phyloP scores from a whole-genome alignment of 139 green algal species.

The Picochlorum sp. region DNA sequence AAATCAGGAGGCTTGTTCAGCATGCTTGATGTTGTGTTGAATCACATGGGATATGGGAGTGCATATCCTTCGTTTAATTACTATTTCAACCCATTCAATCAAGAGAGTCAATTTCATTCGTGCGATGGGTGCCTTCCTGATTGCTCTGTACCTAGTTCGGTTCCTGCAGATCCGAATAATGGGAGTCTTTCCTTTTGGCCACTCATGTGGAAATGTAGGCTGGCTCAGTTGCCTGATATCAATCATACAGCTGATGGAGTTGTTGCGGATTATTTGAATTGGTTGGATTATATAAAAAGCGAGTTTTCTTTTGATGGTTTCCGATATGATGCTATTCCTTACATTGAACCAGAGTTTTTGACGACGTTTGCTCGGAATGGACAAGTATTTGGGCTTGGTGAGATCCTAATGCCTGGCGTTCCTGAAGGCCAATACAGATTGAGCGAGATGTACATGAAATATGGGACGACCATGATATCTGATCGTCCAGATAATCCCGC shows the following conservation, averaged over 20 bases:
- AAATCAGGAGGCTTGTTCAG: background rate
- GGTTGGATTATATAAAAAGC: constrained; percentile 3
- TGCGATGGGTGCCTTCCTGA: constrained; percentile 1
- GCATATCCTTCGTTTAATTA: background rate
- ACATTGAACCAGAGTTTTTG: constrained; percentile 10
- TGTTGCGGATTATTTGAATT: background rate
- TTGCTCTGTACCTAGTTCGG: background rate
- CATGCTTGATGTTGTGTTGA: constrained; percentile 30
- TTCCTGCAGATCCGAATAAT: background rate
- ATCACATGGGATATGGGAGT: constrained; percentile 26
- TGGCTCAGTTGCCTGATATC: constrained; percentile 19
- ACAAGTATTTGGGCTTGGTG: background rate
- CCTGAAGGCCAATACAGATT: constrained; percentile 7
- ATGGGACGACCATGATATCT: constrained; percentile 11
- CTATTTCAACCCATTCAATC: constrained; percentile 5
- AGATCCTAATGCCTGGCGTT: background rate
- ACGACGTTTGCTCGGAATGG: background rate
- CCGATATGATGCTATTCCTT: constrained; percentile 5
- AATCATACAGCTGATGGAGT: constrained; percentile 16
- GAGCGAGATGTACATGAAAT: constrained; percentile 6
- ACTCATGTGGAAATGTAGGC: constrained; percentile 12
- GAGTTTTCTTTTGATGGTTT: constrained; percentile 9
- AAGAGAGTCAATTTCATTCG: background rate
- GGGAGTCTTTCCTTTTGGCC: background rate
- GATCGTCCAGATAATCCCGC: constrained; percentile 3